Base-by-base conservation (phyloP, 176 grass and related monocot genomes). In the Avena eriantha region DNA sequence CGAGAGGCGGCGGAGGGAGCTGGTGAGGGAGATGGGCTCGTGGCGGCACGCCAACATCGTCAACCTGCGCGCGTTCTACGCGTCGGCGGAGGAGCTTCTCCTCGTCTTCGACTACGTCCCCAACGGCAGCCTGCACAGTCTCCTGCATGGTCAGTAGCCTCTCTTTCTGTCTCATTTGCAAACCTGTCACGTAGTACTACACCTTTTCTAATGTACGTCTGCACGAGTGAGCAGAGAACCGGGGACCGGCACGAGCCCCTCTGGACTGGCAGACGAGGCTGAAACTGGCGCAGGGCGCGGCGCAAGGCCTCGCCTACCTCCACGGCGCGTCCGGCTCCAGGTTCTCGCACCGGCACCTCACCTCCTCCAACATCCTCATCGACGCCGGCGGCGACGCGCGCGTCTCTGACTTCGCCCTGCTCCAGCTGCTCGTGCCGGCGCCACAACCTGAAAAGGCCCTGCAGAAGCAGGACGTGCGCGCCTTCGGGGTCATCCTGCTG, bases 81-180 rank as follows among this genome's bases (percentile, higher is more conserved):
- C 93, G 47, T 90, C 86, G 9, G 29, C 85, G 13, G 90, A 94
- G n/a, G 96, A 98, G 88, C 87, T 98, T 11, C 90, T 98, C 46
- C 89, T 98, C 81, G 91, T 98, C 67, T 90, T 90, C 90, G 93
- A 98, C 81, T 92, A 92, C 92, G 31, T 95, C 22, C 63, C 91
- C 43, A 88, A 76, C 67, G 93, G 96, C 80, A 93, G 89, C 87
- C 93, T 98, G 78, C 89, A 83, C 67, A 67, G 70, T 57, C 91
- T 98, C 77, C 39, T 98, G 54, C 93, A 98, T 51, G 93, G 96
- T 98, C 39, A 22, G 78, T 66, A 75, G 12, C 45, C 24, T 7
- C 23, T 17, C 19, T 7, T 4, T 23, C 23, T 18, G 46, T 80
- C 49, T 39, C 48, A 64, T n/a, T 15, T 34, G 16, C 45, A 7